These are phyloP conservation scores for Melocanna baccifera DNA, from an alignment of 176 grass and related monocot species.

Conservation along the genomic window DNA sequence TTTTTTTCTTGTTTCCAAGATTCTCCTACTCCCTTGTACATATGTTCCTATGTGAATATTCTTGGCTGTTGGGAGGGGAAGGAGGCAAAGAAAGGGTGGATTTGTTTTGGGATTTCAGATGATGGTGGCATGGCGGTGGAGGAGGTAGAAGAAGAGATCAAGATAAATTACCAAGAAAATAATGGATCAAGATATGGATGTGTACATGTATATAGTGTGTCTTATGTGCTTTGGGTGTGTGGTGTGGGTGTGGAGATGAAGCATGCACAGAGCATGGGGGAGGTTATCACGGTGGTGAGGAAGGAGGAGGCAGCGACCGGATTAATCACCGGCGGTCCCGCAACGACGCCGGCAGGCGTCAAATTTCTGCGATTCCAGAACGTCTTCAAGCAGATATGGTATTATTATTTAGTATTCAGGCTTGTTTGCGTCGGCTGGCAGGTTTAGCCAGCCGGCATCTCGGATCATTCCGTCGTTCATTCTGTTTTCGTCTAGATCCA, in stretches of 20 bases:
- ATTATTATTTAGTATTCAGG: not conserved
- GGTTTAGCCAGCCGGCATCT: not conserved
- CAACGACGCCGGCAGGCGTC: not conserved
- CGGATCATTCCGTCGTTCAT: not conserved
- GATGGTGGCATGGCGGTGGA: not conserved
- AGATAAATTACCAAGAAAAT: constrained; percentile 3
- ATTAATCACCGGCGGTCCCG: not conserved
- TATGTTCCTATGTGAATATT: constrained; percentile 43
- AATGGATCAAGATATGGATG: not conserved
- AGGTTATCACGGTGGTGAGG: not conserved
- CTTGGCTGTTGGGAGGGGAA: not conserved
- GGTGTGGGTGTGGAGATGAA: not conserved
- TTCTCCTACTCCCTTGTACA: constrained; percentile 34
- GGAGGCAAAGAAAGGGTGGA: constrained; percentile 14
- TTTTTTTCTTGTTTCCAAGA: not conserved
- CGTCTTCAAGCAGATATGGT: not conserved
- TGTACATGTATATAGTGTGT: constrained; percentile 17
- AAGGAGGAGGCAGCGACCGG: not conserved
- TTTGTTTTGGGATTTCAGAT: constrained; percentile 54
- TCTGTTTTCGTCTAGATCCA: not conserved
- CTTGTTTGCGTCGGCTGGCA: not conserved
- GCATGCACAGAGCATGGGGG: not conserved
- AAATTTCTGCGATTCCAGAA: constrained; percentile 34
- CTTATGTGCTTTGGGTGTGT: not conserved
- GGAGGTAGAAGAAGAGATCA: not conserved